Percentiles rank a stretch among this genome's conserved stretches.
Conservation (phyloP, 2,329 filamentous ascomycete genomes). For the Fonsecaea pedrosoi region DNA sequence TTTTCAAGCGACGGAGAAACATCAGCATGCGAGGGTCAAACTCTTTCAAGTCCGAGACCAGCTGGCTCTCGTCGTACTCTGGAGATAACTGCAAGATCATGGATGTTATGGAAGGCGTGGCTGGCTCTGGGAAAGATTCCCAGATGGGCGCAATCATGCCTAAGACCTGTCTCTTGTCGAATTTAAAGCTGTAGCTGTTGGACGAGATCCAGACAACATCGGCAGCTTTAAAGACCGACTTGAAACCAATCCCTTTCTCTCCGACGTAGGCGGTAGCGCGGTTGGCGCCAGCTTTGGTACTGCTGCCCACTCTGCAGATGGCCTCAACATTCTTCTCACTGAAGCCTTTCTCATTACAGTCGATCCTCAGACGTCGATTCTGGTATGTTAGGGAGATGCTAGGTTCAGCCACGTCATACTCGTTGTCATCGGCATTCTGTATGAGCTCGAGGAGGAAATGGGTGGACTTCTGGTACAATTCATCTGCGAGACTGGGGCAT, state of each 20-base stretch:
- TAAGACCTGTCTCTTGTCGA: conserved; percentile 28
- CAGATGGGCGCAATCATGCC: conserved; percentile 24
- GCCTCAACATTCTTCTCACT: conserved; percentile 45
- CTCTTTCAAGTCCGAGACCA: conserved; percentile 10
- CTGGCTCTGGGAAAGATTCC: conserved; percentile 12
- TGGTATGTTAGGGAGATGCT: conserved; percentile 17
- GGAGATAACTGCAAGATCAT: conserved; percentile 20
- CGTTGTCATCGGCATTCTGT: conserved; percentile 54
- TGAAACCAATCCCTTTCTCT: conserved; percentile 48
- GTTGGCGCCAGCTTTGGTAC: conserved; percentile 45
- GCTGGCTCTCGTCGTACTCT: conserved; percentile 6
- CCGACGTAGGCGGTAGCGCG: conserved; percentile 39
- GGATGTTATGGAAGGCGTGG: conserved; percentile 7
- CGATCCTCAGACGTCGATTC: conserved; percentile 14
- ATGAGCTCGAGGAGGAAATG: conserved; percentile 45
- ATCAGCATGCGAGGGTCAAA: conserved; percentile 23
- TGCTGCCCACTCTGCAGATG: conserved; percentile 47
- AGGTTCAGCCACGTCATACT: conserved; percentile 38
- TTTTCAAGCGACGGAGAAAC: conserved; percentile 22
- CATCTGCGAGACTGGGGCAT: conserved; percentile 13
- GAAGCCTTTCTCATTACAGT: conserved; percentile 52
- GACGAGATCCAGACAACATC: conserved; percentile 24
- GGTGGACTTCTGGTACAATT: conserved; percentile 22
- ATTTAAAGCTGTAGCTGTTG: conserved; percentile 35
- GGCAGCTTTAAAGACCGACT: conserved; percentile 48